These are phyloP conservation scores for Cardamine chenopodiifolia DNA, from an alignment of 345 rosid species.

Conservation along the genomic window DNA sequence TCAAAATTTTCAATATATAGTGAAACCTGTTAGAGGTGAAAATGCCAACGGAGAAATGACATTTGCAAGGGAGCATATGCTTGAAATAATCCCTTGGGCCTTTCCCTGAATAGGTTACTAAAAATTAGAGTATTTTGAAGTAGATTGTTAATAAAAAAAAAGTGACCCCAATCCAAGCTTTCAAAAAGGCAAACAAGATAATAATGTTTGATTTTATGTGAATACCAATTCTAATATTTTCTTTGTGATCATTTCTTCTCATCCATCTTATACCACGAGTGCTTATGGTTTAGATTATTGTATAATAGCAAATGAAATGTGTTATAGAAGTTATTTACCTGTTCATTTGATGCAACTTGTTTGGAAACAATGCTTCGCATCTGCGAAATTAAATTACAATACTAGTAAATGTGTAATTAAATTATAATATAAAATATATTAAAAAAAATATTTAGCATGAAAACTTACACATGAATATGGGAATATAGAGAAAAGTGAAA, in stretches of 20 bases:
- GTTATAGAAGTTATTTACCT: conserved; percentile 51
- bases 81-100: conserved; percentile 89
- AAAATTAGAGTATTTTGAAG: neutral
- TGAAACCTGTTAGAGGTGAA: conserved; percentile 86
- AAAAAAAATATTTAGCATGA: neutral
- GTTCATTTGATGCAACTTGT: conserved; percentile 80
- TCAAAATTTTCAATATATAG: neutral
- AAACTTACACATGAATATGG: conserved; percentile 77
- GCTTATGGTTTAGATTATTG: neutral
- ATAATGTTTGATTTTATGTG: neutral
- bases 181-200: neutral
- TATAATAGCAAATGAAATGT: neutral
- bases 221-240: neutral
- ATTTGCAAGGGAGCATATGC: conserved; percentile 73
- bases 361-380: conserved; percentile 85
- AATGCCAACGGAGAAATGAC: conserved; percentile 72
- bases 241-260: neutral
- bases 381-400: conserved; percentile 41
- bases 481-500: conserved; percentile 63
- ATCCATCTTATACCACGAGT: neutral
- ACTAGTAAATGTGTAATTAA: neutral
- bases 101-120: conserved; percentile 58
- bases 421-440: neutral
- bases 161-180: neutral
- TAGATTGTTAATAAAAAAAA: neutral